Percentiles rank a stretch among this genome's conserved stretches.
Conservation (phyloP, 2,329 filamentous ascomycete species). For the Cercospora sesami region DNA sequence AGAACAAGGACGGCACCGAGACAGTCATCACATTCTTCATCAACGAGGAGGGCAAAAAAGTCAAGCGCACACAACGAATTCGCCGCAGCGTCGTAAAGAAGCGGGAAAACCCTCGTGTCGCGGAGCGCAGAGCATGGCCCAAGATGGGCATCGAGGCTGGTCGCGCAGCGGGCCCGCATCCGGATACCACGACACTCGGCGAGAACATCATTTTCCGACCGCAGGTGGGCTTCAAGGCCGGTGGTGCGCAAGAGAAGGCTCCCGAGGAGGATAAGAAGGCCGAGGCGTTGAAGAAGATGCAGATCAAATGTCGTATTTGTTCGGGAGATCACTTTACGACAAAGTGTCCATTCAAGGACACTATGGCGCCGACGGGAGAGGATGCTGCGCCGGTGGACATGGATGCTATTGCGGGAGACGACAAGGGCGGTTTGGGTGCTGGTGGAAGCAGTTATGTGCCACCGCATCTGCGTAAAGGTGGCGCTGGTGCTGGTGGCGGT, state of each 20-base stretch:
- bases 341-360: constrained; percentile 99
- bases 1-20: constrained; percentile 98
- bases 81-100: constrained; percentile 87
- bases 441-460: constrained; percentile 82
- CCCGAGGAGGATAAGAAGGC: constrained; percentile 70
- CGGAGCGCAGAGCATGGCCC: constrained; percentile 85
- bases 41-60: constrained; percentile 91
- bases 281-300: constrained; percentile 87
- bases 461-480: constrained; percentile 79
- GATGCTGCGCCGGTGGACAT: constrained; percentile 47
- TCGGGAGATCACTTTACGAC: constrained; percentile 98
- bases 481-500: constrained; percentile 61
- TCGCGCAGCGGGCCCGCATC: constrained; percentile 76
- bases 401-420: constrained; percentile 48
- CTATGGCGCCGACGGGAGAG: constrained; percentile 79
- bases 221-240: constrained; percentile 88
- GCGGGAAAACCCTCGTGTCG: constrained; percentile 95
- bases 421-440: constrained; percentile 56
- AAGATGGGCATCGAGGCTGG: constrained; percentile 93
- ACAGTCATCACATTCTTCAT: constrained; percentile 86
- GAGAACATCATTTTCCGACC: constrained; percentile 99
- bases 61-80: constrained; percentile 95
- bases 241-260: constrained; percentile 72
- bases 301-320: constrained; percentile 99
- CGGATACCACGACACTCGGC: constrained; percentile 87